Evolutionary conservation across 139 green algal species (phyloP).

Genomic region (Tetradesmus obliquus): DNA sequence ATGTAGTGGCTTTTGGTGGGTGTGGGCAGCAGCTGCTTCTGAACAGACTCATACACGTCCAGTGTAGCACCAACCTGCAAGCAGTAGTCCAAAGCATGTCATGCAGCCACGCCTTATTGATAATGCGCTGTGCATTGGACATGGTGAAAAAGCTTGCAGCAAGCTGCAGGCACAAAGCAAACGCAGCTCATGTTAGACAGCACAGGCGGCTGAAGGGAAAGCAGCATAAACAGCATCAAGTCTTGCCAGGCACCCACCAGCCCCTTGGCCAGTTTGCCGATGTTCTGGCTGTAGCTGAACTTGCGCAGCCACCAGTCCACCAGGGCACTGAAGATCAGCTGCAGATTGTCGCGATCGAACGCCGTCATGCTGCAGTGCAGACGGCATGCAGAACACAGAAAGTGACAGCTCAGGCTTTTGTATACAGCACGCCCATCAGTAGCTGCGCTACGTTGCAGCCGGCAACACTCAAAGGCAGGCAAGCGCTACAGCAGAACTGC

Average conservation of each 20-base stretch:
- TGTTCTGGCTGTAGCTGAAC: slow-evolving; percentile 63
- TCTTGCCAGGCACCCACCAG: slow-evolving; percentile 52
- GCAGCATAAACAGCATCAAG: neutral
- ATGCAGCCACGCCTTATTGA: neutral
- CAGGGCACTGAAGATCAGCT: slow-evolving; percentile 74
- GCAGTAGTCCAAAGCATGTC: slow-evolving; percentile 46
- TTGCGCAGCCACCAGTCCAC: slow-evolving; percentile 78
- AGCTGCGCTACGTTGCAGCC: too few relatives aligned
- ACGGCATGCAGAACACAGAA: neutral
- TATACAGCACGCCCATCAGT: too few relatives aligned
- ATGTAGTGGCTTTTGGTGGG: slow-evolving; percentile 86
- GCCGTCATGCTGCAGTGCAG: slow-evolving; percentile 60
- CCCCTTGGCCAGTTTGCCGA: slow-evolving; percentile 55
- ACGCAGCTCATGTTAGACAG: slow-evolving; percentile 3
- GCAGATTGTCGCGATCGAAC: slow-evolving; percentile 77
- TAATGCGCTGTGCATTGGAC: slow-evolving; percentile 79
- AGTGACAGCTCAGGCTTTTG: too few relatives aligned
- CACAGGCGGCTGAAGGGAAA: neutral
- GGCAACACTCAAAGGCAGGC: too few relatives aligned
- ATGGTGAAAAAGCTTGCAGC: slow-evolving; percentile 92
- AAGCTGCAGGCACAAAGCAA: slow-evolving; percentile 67
- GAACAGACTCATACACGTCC: slow-evolving; percentile 71
- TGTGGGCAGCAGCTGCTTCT: slow-evolving; percentile 79
- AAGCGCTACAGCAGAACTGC: too few relatives aligned
- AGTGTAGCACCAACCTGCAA: slow-evolving; percentile 77